Evolutionary conservation across 179 eudicot genomes (phyloP).

Genomic region (Beta corolliflora): DNA sequence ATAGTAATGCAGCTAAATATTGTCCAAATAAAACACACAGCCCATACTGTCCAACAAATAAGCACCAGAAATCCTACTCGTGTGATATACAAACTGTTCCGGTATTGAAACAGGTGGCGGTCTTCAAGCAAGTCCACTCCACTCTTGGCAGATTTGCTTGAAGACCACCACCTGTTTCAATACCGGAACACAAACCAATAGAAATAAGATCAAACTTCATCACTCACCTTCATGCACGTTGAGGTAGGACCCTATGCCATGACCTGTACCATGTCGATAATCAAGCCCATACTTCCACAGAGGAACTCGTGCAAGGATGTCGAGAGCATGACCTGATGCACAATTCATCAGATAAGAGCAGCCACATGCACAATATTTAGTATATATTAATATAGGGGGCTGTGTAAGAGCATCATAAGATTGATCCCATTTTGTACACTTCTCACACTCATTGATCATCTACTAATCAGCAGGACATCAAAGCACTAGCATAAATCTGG

Average conservation of each 20-base stretch:
- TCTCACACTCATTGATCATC: not conserved
- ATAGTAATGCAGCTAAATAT: not conserved
- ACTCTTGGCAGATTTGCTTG: too few relatives aligned
- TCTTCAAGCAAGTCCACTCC: too few relatives aligned
- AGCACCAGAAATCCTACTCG: not conserved
- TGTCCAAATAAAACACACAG: not conserved
- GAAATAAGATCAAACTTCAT: constrained; percentile 16
- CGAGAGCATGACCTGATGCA: constrained; percentile 73
- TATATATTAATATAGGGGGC: not conserved
- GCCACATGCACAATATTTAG: not conserved
- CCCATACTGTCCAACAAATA: not conserved
- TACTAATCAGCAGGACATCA: not conserved
- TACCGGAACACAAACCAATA: not conserved
- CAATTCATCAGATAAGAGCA: constrained; percentile 4
- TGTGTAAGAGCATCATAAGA: not conserved
- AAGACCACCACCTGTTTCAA: too few relatives aligned
- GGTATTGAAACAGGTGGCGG: too few relatives aligned
- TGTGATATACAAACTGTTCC: not conserved
- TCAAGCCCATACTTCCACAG: constrained; percentile 97
- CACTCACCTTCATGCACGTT: constrained; percentile 94
- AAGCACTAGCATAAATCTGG: not conserved
- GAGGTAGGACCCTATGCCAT: constrained; percentile 87
- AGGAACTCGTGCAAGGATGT: constrained; percentile 89
- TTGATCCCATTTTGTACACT: not conserved
- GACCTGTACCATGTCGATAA: constrained; percentile 97